Evolutionary conservation across 257 asterid species (phyloP), one percentile per base, ranked within the genome.

Genomic region (Scutellaria galericulata): DNA sequence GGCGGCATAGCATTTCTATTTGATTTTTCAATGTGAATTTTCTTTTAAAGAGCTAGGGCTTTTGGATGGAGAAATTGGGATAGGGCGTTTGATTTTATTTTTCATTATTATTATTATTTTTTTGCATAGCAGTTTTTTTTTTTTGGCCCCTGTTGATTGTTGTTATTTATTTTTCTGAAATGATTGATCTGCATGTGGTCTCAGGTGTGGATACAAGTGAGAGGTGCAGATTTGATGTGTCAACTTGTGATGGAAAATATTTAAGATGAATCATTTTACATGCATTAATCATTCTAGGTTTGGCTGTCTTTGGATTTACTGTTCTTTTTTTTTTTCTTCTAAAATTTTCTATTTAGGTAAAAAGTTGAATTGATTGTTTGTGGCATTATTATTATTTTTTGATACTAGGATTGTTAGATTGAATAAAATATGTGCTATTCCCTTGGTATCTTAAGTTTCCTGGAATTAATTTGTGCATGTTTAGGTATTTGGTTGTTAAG

Each of bases 181-280:
- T 41, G 70, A 45, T 22, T 79, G 76, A 76, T 72, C 73, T 59
- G 66, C 66, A 64, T 65, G 63, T 52, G 68, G 64, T 58, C 12
- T 65, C 39, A 45, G 71, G 39, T n/a, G 5, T 46, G 70, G 53
- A 60, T 53, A 3, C 70, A 41, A 56, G 53, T 42, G 41, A 12
- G 53, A 64, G 9, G n/a, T 35, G 44, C 70, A 14, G 64, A 75
- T 75, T 71, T 61, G 77, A 63, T 71, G 62, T 53, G 35, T 47
- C 24, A 6, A 41, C 35, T 65, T 64, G 77, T 14, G 62, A 62
- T 61, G 22, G 64, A 31, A 31, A 31, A 31, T 31, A 31, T 31
- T 27, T 31, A 3, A 31, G 37, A 31, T 31, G 37, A 20, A 74
- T 75, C 24, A 5, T 44, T 59, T 41, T 44, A 7, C 7, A 27